Percentiles rank a stretch among this genome's conserved stretches.
These are phyloP conservation scores for rapeseed (Brassica napus) DNA, from an alignment of 345 rosid genomes.

Conservation along the genomic window Da-Ae NC_063435.1:16612001-16612500, in stretches of 20 bases:
- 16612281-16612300: neutral
- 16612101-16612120: neutral
- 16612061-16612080: constrained; percentile 39
- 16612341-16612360: no score
- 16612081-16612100: neutral
- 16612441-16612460: no score
- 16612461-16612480: no score
- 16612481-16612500: no score
- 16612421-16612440: no score
- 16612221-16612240: constrained; percentile 16
- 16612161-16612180: neutral
- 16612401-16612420: no score
- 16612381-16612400: no score
- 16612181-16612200: neutral
- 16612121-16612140: constrained; percentile 44
- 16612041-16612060: constrained; percentile 67
- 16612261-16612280: neutral
- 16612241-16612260: neutral
- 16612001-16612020: constrained; percentile 47
- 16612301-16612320: neutral
- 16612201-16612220: neutral
- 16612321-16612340: neutral
- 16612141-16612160: constrained; percentile 21
- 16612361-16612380: no score
- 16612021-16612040: constrained; percentile 65